phyloP scores from a whole-genome alignment of 345 rosid species.

The Brassica juncea region DNA sequence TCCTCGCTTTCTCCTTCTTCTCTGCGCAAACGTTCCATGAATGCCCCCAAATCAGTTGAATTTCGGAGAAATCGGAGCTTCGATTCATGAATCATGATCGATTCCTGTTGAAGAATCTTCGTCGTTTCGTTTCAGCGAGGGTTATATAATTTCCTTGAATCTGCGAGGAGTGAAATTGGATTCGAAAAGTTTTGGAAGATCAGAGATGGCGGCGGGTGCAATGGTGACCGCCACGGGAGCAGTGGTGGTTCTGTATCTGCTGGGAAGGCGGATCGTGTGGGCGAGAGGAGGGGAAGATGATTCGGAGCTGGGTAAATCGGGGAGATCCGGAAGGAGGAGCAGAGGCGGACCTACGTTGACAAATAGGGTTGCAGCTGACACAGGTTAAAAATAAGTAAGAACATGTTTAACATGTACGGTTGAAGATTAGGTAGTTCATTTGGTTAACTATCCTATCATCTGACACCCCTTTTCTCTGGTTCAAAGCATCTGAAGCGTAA shows the following conservation, averaged over 20 bases:
- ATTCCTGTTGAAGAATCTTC: conserved; percentile 5
- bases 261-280: conserved; percentile 59
- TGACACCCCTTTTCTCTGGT: no score
- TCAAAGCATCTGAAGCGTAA: no score
- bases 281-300: conserved; percentile 44
- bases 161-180: conserved; percentile 23
- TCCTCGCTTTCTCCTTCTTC: conserved; percentile 10
- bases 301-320: conserved; percentile 57
- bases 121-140: not conserved
- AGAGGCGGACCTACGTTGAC: no score
- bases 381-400: no score
- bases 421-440: no score
- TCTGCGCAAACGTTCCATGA: conserved; percentile 12
- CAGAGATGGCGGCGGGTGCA: conserved; percentile 76
- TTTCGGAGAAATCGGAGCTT: conserved; percentile 1
- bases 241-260: conserved; percentile 60
- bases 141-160: not conserved
- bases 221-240: conserved; percentile 90
- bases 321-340: conserved; percentile 67
- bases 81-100: not conserved
- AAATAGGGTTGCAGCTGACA: no score
- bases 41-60: conserved; percentile 8
- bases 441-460: no score
- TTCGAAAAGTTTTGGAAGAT: not conserved
- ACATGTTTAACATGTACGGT: no score